Percentiles rank a stretch among this genome's conserved stretches.
phyloP scores from a whole-genome alignment of 192 early-diverging fungal genomes.

The Coemansia sp. region DNA sequence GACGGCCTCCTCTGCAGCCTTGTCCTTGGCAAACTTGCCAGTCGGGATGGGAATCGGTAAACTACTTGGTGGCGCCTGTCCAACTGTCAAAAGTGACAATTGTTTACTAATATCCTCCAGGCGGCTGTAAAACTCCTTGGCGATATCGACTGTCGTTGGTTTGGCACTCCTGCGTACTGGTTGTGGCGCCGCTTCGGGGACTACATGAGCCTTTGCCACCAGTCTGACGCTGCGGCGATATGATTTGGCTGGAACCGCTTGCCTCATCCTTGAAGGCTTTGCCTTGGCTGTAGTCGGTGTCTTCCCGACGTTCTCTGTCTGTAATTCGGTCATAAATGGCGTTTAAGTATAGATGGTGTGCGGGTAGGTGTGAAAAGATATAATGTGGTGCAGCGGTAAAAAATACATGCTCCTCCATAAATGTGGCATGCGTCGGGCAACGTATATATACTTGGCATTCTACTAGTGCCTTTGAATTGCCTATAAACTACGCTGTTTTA shows the following conservation, averaged over 20 bases:
- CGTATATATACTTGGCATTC: conserved; percentile 14
- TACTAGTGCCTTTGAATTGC: not conserved
- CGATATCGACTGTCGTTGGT: not conserved
- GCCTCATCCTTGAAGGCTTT: conserved; percentile 12
- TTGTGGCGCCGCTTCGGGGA: not conserved
- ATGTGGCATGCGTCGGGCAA: not conserved
- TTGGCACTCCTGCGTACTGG: not conserved
- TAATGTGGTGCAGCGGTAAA: conserved; percentile 3
- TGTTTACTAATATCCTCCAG: conserved; percentile 26
- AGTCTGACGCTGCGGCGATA: conserved; percentile 30
- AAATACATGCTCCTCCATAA: not conserved
- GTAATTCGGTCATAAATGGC: not conserved
- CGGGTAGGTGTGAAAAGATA: not conserved
- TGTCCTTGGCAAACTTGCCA: not conserved
- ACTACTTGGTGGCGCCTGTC: not conserved
- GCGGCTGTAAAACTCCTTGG: conserved; percentile 14
- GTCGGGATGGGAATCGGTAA: not conserved
- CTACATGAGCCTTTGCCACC: conserved; percentile 16
- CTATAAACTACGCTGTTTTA: not conserved
- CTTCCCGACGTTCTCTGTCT: not conserved
- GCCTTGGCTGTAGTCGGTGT: not conserved
- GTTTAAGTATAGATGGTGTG: not conserved
- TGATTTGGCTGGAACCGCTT: conserved; percentile 3
- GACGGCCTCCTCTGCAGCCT: not conserved
- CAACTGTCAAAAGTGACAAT: conserved; percentile 14